These are phyloP conservation scores for Fusarium sacchari DNA, from an alignment of 2,329 filamentous ascomycete species.

Conservation along the genomic window DNA sequence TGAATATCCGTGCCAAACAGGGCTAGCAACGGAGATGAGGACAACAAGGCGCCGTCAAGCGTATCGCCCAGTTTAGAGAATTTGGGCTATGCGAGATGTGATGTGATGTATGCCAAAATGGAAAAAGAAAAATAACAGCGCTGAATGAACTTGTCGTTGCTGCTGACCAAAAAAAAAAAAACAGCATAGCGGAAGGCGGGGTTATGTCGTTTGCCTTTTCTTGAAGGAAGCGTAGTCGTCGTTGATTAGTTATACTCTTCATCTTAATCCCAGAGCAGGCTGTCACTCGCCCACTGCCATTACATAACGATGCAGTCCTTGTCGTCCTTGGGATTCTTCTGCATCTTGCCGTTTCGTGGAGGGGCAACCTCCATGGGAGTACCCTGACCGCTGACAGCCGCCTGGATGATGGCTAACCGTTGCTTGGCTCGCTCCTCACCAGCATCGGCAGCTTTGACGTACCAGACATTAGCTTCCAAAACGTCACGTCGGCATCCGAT, in stretches of 20 bases:
- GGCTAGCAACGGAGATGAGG: constrained; percentile 14
- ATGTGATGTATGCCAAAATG: constrained; percentile 31
- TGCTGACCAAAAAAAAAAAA: neutral
- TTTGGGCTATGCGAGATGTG: constrained; percentile 23
- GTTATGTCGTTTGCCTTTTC: neutral
- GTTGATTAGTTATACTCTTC: constrained; percentile 35
- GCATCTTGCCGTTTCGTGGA: constrained; percentile 62
- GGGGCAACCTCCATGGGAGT: constrained; percentile 66
- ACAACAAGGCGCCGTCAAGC: constrained; percentile 16
- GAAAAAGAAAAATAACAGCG: constrained; percentile 22
- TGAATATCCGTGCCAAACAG: constrained; percentile 11
- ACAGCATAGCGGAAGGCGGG: neutral
- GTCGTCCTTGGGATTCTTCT: constrained; percentile 61
- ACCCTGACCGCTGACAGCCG: constrained; percentile 73
- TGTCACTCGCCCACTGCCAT: constrained; percentile 15
- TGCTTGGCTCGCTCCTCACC: constrained; percentile 92
- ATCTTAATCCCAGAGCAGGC: constrained; percentile 14
- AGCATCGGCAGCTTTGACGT: constrained; percentile 92
- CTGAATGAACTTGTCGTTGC: constrained; percentile 3
- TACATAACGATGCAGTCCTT: constrained; percentile 70
- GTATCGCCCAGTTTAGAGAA: constrained; percentile 12
- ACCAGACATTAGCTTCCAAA: constrained; percentile 98
- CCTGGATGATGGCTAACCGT: constrained; percentile 84
- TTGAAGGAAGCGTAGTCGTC: constrained; percentile 19
- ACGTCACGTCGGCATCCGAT: constrained; percentile 94